Conservation (phyloP, 257 asterid species). For the Capsicum chinense region DNA sequence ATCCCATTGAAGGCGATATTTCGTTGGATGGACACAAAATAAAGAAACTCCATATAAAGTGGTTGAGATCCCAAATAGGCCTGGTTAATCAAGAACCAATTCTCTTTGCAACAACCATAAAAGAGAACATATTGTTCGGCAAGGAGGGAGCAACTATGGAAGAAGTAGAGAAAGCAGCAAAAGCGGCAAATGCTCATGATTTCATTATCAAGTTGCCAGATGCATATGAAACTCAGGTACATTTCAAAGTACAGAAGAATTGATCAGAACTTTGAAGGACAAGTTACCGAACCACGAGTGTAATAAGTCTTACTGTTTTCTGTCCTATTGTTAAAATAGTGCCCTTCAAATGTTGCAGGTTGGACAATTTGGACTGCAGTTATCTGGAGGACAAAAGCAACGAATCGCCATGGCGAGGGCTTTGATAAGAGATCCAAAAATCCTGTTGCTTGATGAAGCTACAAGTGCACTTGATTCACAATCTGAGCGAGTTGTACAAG, state of each 20-base stretch:
- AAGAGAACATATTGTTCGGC: conserved; percentile 73
- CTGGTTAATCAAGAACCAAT: conserved; percentile 85
- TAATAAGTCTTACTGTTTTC: neutral
- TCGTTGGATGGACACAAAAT: conserved; percentile 72
- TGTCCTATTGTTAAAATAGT: neutral
- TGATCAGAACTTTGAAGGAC: neutral
- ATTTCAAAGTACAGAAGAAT: neutral
- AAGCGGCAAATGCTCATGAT: conserved; percentile 78
- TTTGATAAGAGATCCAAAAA: conserved; percentile 69
- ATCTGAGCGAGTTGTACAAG: conserved; percentile 69
- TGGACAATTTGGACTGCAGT: conserved; percentile 76
- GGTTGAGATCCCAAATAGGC: conserved; percentile 84
- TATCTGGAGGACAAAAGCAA: conserved; percentile 91
- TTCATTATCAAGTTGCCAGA: conserved; percentile 65
- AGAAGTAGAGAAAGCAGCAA: conserved; percentile 66
- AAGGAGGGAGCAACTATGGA: conserved; percentile 73
- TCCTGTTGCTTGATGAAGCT: conserved; percentile 80
- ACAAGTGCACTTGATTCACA: conserved; percentile 81
- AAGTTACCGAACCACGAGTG: neutral
- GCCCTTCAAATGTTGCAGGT: conserved; percentile 51
- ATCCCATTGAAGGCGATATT: conserved; percentile 76
- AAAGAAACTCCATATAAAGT: conserved; percentile 70
- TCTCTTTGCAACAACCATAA: conserved; percentile 79
- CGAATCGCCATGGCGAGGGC: conserved; percentile 88
- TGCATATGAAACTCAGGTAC: conserved; percentile 76